A percentile compares a stretch with the other conserved stretches of the same genome.
Conservation (phyloP, 2,329 filamentous ascomycete species). For the Trichoderma sp. region DNA sequence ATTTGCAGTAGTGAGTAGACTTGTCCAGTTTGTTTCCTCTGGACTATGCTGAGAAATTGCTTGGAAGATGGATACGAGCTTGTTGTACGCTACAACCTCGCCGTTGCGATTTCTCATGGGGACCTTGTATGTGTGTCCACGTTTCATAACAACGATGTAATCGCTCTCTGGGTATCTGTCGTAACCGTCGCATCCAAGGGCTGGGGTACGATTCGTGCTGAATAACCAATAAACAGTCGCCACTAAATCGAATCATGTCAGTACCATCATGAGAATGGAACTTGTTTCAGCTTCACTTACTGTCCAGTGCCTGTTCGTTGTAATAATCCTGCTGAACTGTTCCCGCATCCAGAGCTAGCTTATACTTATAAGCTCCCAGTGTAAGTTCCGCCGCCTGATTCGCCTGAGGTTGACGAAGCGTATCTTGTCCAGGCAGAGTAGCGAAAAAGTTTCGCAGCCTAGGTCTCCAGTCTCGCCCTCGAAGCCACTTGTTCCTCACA, state of each 20-base stretch:
- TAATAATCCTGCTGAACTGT: conserved; percentile 5
- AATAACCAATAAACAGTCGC: conserved; percentile 3
- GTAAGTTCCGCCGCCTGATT: neutral
- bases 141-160: conserved; percentile 6
- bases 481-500: conserved; percentile 14
- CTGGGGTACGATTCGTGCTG: neutral
- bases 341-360: neutral
- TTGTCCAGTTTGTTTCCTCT: neutral
- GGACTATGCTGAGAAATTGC: neutral
- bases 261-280: neutral
- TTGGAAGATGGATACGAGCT: neutral
- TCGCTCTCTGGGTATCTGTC: conserved; percentile 11
- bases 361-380: neutral
- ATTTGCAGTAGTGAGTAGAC: conserved; percentile 21
- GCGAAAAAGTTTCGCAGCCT: conserved; percentile 11
- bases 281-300: neutral
- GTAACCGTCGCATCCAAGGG: neutral
- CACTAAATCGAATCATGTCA: neutral
- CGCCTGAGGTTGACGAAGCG: neutral
- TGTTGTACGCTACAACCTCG: neutral
- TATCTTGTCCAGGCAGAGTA: conserved; percentile 3
- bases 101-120: neutral
- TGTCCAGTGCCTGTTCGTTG: neutral
- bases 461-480: conserved; percentile 3
- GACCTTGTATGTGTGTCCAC: conserved; percentile 1